A percentile compares a stretch with the other conserved stretches of the same genome.
phyloP scores from a whole-genome alignment of 2,329 filamentous ascomycete species.

The Sclerotinia subarctica region DNA sequence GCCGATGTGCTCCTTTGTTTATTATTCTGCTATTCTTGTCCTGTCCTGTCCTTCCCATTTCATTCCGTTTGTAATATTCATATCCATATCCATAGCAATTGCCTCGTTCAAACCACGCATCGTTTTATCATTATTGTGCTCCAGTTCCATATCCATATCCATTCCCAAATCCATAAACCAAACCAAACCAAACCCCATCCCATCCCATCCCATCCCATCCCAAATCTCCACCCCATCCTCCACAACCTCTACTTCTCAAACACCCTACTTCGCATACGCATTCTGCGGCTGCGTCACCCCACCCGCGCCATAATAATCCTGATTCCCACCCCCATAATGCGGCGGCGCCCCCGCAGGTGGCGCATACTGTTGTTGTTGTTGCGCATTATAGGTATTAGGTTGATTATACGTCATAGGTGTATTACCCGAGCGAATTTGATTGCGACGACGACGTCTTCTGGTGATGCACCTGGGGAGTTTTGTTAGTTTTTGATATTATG shows the following conservation, averaged over 20 bases:
- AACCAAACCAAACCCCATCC: too few relatives aligned
- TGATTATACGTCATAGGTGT: constrained; percentile 20
- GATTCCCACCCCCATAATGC: constrained; percentile 13
- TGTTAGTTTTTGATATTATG: background rate
- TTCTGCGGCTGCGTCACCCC: constrained; percentile 27
- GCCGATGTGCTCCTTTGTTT: too few relatives aligned
- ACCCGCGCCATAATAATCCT: constrained; percentile 26
- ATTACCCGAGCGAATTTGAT: constrained; percentile 1
- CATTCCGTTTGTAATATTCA: too few relatives aligned
- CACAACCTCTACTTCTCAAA: too few relatives aligned
- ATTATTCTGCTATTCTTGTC: too few relatives aligned
- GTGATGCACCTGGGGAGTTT: constrained; percentile 2
- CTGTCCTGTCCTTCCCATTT: too few relatives aligned
- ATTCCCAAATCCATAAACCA: background rate
- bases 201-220: too few relatives aligned
- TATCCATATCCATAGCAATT: too few relatives aligned
- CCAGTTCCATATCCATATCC: too few relatives aligned
- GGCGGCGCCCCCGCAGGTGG: constrained; percentile 21
- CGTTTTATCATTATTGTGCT: too few relatives aligned
- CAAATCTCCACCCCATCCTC: background rate
- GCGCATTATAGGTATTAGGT: constrained; percentile 8
- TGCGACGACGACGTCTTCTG: constrained; percentile 20
- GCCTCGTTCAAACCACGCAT: too few relatives aligned
- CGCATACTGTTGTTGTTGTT: constrained; percentile 16
- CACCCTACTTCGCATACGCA: constrained; percentile 19